Conservation (phyloP, 2,329 filamentous ascomycete species). For the Septoria petroselini region DNA sequence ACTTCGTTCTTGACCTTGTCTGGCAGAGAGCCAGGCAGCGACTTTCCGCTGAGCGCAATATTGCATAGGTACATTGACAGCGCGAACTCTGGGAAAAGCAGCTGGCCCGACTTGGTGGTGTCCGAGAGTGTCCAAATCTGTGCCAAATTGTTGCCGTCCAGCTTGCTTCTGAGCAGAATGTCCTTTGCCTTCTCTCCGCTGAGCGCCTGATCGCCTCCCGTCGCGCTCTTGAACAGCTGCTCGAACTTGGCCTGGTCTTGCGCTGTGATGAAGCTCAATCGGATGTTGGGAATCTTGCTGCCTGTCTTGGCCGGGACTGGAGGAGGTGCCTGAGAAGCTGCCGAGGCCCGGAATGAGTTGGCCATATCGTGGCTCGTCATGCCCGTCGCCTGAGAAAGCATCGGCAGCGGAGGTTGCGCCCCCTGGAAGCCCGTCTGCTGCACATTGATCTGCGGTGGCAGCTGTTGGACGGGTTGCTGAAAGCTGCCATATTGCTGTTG, state of each 20-base stretch:
- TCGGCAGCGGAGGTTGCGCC: constrained; percentile 46
- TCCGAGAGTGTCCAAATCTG: constrained; percentile 95
- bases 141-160: constrained; percentile 81
- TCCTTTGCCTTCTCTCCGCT: constrained; percentile 90
- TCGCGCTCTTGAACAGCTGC: constrained; percentile 93
- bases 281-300: constrained; percentile 86
- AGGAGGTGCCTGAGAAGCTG: constrained; percentile 53
- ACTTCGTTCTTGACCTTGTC: constrained; percentile 93
- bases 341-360: constrained; percentile 55
- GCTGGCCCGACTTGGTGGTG: constrained; percentile 91
- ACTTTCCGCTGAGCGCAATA: constrained; percentile 81
- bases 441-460: constrained; percentile 21
- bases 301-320: constrained; percentile 60
- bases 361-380: constrained; percentile 64
- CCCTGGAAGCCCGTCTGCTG: constrained; percentile 43
- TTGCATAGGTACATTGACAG: constrained; percentile 99
- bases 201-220: constrained; percentile 78
- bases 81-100: constrained; percentile 96
- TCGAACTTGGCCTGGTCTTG: constrained; percentile 96
- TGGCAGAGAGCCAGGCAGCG: constrained; percentile 69
- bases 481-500: constrained; percentile 39
- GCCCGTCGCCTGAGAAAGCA: constrained; percentile 54
- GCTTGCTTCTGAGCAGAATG: constrained; percentile 79
- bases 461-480: constrained; percentile 42
- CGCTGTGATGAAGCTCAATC: constrained; percentile 92